These are phyloP conservation scores for Bipolaris cookei DNA, from an alignment of 2,329 filamentous ascomycete species.

Conservation along the genomic window DNA sequence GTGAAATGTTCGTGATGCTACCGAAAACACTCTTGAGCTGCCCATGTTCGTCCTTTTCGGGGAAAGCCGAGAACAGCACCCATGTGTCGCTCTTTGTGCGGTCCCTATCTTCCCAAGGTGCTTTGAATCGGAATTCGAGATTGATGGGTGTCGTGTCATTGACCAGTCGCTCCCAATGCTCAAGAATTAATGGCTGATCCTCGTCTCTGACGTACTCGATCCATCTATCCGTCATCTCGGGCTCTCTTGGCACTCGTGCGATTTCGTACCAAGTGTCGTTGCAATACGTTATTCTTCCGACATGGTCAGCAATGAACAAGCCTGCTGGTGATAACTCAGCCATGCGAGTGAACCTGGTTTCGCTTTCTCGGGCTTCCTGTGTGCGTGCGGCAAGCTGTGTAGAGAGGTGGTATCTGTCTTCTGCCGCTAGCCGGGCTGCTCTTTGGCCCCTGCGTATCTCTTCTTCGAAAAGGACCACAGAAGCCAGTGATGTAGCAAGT, in stretches of 20 bases:
- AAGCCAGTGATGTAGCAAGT: conserved; percentile 78
- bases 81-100: conserved; percentile 69
- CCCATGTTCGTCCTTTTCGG: conserved; percentile 69
- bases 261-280: conserved; percentile 79
- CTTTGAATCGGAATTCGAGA: conserved; percentile 77
- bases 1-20: conserved; percentile 83
- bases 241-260: conserved; percentile 67
- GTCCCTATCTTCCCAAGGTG: conserved; percentile 65
- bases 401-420: conserved; percentile 78
- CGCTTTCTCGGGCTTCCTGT: conserved; percentile 65
- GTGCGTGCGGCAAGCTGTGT: conserved; percentile 72
- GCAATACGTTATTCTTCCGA: conserved; percentile 75
- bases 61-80: conserved; percentile 78
- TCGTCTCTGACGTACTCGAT: conserved; percentile 74
- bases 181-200: conserved; percentile 65
- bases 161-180: conserved; percentile 68
- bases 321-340: conserved; percentile 83
- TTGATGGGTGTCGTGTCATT: conserved; percentile 68
- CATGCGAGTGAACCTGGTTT: conserved; percentile 83
- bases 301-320: conserved; percentile 79
- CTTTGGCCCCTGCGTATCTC: conserved; percentile 77
- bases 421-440: conserved; percentile 74
- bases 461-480: conserved; percentile 81
- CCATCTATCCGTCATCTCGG: conserved; percentile 68
- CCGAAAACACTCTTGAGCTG: conserved; percentile 77